Base-by-base conservation (phyloP, 495 filamentous ascomycete species). In the Letharia lupina region DNA sequence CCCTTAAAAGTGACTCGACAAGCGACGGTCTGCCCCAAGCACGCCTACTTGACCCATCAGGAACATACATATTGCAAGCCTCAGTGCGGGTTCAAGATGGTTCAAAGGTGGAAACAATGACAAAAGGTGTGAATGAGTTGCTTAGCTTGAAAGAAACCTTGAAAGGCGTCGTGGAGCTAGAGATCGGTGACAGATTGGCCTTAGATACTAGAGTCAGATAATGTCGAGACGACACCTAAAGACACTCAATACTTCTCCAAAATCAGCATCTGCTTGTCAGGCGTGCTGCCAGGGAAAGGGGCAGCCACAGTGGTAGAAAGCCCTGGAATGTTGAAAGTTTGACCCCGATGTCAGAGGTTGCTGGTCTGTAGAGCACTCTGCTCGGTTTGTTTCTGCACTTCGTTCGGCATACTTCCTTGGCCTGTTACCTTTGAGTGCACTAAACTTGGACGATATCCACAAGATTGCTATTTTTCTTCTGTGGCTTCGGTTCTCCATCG, bases 121-220 rank as follows among this genome's bases (percentile, higher is more conserved):
- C 81, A 57, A 75, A 76, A 9, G 88, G 80, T 8, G 80, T 80
- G 31, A 78, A 82, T 66, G 84, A 88, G 70, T 71, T 91, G 59
- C 79, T 83, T 70, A 77, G 74, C 12, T 77, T 90, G 66, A 86
- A 85, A 67, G 81, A 86, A 69, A 74, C 79, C 65, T 75, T 91
- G 72, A 87, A 82, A 71, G 86, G 87, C 9, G 82, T 82, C 10
- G 83, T 90, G 57, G 84, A 86, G 40, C 75, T 91, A 63, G 80
- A 85, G 62, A 78, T 82, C 61, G 85, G 81, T 7, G 87, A 90
- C 73, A 77, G 88, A 56, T 72, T 89, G 65, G 79, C 83, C 28
- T 68, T 90, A 64, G 88, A 90, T 75, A 88, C 87, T 1, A 78
- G 87, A 63, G 84, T 86, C 28, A 76, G 74, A 60, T 79, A 61